A percentile compares a stretch with the other conserved stretches of the same genome.
These are phyloP conservation scores for Raphanus raphanistrum DNA, from an alignment of 345 rosid species.

Conservation along the genomic window DNA sequence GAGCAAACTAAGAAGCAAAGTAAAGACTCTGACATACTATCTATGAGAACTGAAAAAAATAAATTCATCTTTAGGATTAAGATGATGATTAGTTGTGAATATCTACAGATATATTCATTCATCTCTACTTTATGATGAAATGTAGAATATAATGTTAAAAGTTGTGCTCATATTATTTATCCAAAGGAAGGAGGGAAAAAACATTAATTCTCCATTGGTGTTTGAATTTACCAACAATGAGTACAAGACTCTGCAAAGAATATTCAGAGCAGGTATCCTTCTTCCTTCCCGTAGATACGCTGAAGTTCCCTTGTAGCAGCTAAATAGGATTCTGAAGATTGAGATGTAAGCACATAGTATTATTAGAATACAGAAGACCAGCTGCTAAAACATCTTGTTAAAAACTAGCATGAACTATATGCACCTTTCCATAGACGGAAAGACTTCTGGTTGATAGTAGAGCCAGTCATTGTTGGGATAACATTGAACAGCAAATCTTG, in stretches of 20 bases:
- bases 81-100: not conserved
- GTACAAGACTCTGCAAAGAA: slow-evolving; percentile 24
- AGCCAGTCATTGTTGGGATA: slow-evolving; percentile 67
- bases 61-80: not conserved
- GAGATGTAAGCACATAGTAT: not conserved
- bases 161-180: not conserved
- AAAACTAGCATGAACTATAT: not conserved
- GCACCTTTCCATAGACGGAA: slow-evolving; percentile 77
- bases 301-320: slow-evolving; percentile 78
- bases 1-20: not conserved
- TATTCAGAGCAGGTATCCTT: slow-evolving; percentile 42
- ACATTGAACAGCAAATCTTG: slow-evolving; percentile 59
- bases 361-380: not conserved
- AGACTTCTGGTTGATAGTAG: slow-evolving; percentile 71
- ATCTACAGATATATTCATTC: not conserved
- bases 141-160: not conserved
- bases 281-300: slow-evolving; percentile 73
- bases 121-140: not conserved
- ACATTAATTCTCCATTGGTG: not conserved
- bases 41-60: not conserved
- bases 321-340: slow-evolving; percentile 59
- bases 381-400: not conserved
- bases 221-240: slow-evolving; percentile 25
- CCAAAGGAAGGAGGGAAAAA: not conserved
- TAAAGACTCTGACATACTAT: not conserved